These are phyloP conservation scores for Mytilinidion resinicola DNA, from an alignment of 495 filamentous ascomycete species.

Conservation along the genomic window DNA sequence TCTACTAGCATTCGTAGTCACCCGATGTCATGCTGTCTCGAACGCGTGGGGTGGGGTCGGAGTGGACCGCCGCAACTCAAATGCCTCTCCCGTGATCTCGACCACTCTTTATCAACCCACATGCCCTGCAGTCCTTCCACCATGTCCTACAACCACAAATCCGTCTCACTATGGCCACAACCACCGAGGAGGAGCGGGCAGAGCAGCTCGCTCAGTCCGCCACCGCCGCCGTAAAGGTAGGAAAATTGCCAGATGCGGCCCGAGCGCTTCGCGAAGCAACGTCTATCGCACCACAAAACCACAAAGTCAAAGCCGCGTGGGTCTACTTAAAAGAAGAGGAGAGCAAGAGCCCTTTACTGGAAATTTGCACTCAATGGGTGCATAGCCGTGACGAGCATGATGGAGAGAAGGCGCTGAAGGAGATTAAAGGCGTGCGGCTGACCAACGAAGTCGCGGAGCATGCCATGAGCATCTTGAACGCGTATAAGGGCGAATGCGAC, in stretches of 20 bases:
- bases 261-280: slow-evolving; percentile 57
- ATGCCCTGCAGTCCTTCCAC: neutral
- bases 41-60: neutral
- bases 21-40: neutral
- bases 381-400: slow-evolving; percentile 46
- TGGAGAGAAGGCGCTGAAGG: slow-evolving; percentile 51
- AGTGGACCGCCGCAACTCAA: neutral
- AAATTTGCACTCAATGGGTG: slow-evolving; percentile 51
- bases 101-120: slow-evolving; percentile 12
- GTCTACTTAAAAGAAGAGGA: slow-evolving; percentile 46
- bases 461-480: slow-evolving; percentile 50
- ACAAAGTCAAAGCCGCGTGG: slow-evolving; percentile 48
- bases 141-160: neutral
- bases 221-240: slow-evolving; percentile 6
- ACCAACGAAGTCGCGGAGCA: slow-evolving; percentile 48
- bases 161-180: slow-evolving; percentile 17
- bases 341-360: slow-evolving; percentile 44
- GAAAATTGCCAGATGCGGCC: slow-evolving; percentile 30
- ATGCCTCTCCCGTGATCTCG: slow-evolving; percentile 4
- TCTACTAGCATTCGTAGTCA: neutral
- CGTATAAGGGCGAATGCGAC: slow-evolving; percentile 36
- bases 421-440: slow-evolving; percentile 49
- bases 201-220: slow-evolving; percentile 18
- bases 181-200: slow-evolving; percentile 20
- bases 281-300: slow-evolving; percentile 53